Evolutionary conservation across 192 early-diverging fungal species (phyloP).

Genomic region (Polychytrium aggregatum): DNA sequence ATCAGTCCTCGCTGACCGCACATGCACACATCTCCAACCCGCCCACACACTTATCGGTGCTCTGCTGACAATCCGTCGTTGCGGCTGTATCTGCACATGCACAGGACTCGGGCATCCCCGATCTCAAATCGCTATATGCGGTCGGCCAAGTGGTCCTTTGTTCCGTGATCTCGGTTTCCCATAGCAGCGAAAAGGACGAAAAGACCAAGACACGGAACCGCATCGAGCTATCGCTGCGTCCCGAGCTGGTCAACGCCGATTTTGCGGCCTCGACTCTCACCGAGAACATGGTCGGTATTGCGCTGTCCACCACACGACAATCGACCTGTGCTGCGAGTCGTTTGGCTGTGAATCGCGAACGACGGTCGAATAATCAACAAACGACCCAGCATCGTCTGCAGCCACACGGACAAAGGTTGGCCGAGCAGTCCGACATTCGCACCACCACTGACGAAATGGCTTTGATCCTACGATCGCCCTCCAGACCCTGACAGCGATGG

Average conservation of each 20-base stretch:
- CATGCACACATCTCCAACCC: background rate
- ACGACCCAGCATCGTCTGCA: too few relatives aligned
- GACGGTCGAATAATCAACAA: too few relatives aligned
- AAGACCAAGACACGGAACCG: conserved; percentile 31
- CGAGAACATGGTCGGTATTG: conserved; percentile 58
- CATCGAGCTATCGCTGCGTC: conserved; percentile 67
- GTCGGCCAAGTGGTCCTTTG: conserved; percentile 82
- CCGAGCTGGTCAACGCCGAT: conserved; percentile 64
- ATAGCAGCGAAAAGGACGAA: conserved; percentile 13
- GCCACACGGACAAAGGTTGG: too few relatives aligned
- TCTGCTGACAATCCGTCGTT: too few relatives aligned
- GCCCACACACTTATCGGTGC: too few relatives aligned
- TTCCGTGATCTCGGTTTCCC: conserved; percentile 43
- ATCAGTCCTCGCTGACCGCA: conserved; percentile 2
- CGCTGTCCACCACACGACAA: background rate
- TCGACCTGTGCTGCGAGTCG: background rate
- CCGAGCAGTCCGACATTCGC: too few relatives aligned
- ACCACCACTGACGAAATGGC: too few relatives aligned
- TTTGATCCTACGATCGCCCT: too few relatives aligned
- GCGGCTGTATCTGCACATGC: too few relatives aligned
- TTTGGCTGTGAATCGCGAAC: conserved; percentile 2
- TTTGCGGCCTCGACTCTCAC: conserved; percentile 52
- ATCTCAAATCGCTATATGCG: conserved; percentile 55
- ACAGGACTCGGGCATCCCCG: conserved; percentile 48
- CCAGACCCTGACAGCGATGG: conserved; percentile 58